Evolutionary conservation across 2,329 filamentous ascomycete species (phyloP).

Genomic region (Clonostachys rosea): DNA sequence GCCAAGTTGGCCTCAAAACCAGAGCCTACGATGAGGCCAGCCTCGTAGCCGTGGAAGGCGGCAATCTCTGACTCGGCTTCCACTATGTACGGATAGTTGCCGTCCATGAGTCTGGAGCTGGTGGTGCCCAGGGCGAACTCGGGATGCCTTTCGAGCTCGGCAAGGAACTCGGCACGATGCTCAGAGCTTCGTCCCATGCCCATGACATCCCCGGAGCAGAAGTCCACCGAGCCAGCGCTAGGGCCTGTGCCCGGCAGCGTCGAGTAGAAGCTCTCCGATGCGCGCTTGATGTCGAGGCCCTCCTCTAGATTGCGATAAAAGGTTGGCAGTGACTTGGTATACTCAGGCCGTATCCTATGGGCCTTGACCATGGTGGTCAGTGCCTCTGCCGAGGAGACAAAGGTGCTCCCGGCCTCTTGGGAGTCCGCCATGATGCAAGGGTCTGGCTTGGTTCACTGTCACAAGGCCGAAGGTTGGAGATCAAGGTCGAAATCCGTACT

Average conservation of each 20-base stretch:
- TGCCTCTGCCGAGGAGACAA: too few relatives aligned
- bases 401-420: too few relatives aligned
- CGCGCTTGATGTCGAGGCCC: too few relatives aligned
- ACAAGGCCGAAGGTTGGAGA: too few relatives aligned
- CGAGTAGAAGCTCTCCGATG: neutral
- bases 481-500: too few relatives aligned
- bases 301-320: too few relatives aligned
- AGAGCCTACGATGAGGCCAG: slow-evolving; percentile 56
- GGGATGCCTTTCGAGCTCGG: neutral
- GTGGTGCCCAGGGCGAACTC: slow-evolving; percentile 37
- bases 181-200: slow-evolving; percentile 55
- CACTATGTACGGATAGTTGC: slow-evolving; percentile 31
- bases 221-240: slow-evolving; percentile 66
- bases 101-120: slow-evolving; percentile 48
- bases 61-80: slow-evolving; percentile 38
- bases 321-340: too few relatives aligned
- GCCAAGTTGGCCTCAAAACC: slow-evolving; percentile 50
- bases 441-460: too few relatives aligned
- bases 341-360: too few relatives aligned
- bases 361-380: too few relatives aligned
- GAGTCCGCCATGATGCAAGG: too few relatives aligned
- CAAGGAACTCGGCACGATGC: slow-evolving; percentile 61
- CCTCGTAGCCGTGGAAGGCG: slow-evolving; percentile 35
- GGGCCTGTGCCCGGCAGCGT: slow-evolving; percentile 34
- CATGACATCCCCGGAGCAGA: slow-evolving; percentile 77